Conservation (phyloP, 306 rosid species). For the Begonia loranthoides region DNA sequence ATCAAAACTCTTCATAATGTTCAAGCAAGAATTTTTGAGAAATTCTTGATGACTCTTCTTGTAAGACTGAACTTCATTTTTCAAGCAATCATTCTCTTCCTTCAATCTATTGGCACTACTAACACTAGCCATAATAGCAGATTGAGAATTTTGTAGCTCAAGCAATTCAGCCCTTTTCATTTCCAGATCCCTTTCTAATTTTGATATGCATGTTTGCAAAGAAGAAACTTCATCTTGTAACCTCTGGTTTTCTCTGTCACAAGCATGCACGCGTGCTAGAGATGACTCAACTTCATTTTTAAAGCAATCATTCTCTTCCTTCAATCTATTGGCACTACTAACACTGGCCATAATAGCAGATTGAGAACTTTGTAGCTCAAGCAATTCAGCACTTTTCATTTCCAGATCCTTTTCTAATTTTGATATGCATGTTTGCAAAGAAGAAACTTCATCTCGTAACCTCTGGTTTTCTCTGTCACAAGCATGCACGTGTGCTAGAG, state of each 20-base stretch:
- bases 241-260: constrained; percentile 20
- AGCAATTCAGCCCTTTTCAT: constrained; percentile 17
- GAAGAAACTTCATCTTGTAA: constrained; percentile 20
- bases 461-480: constrained; percentile 20
- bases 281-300: constrained; percentile 19
- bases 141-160: constrained; percentile 25
- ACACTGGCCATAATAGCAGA: constrained; percentile 19
- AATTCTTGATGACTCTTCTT: constrained; percentile 21
- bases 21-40: constrained; percentile 16
- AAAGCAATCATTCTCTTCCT: constrained; percentile 29
- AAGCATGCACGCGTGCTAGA: constrained; percentile 11
- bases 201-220: constrained; percentile 13
- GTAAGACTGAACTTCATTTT: constrained; percentile 16
- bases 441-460: constrained; percentile 19
- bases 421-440: constrained; percentile 14
- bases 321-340: constrained; percentile 17
- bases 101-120: constrained; percentile 17
- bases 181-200: constrained; percentile 23
- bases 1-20: constrained; percentile 17
- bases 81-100: constrained; percentile 29
- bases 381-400: constrained; percentile 18
- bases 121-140: constrained; percentile 19
- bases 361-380: constrained; percentile 25
- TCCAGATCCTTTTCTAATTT: constrained; percentile 22
- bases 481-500: constrained; percentile 12